These are phyloP conservation scores for Primulina tabacum DNA, from an alignment of 257 asterid genomes.

Conservation along the genomic window DNA sequence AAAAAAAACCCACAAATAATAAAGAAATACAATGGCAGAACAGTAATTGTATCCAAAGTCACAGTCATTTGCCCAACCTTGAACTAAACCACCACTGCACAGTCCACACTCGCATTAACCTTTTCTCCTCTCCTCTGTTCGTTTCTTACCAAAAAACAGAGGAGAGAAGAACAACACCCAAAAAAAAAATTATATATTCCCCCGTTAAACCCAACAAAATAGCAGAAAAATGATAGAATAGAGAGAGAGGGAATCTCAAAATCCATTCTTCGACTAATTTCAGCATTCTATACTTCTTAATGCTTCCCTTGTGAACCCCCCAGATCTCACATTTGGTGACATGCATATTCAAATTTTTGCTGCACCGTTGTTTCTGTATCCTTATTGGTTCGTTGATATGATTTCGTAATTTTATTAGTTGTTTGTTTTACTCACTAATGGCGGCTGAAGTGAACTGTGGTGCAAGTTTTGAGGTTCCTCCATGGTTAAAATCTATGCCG, in stretches of 20 bases:
- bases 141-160: slow-evolving; percentile 41
- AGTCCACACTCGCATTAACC: not conserved
- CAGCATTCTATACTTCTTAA: slow-evolving; percentile 16
- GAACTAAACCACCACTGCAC: slow-evolving; percentile 8
- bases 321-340: slow-evolving; percentile 43
- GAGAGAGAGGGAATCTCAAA: slow-evolving; percentile 36
- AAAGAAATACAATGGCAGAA: slow-evolving; percentile 1
- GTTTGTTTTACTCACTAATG: slow-evolving; percentile 37
- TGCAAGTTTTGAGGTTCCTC: slow-evolving; percentile 64
- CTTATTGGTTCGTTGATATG: slow-evolving; percentile 25
- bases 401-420: slow-evolving; percentile 13
- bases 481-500: slow-evolving; percentile 92
- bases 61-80: slow-evolving; percentile 25
- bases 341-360: slow-evolving; percentile 32
- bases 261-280: slow-evolving; percentile 29
- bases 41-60: slow-evolving; percentile 23
- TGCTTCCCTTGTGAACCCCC: slow-evolving; percentile 41
- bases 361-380: slow-evolving; percentile 13
- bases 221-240: slow-evolving; percentile 24
- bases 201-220: not conserved
- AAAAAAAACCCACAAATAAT: too few species aligned
- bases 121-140: slow-evolving; percentile 38
- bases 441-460: slow-evolving; percentile 57
- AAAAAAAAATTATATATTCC: not conserved
- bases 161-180: slow-evolving; percentile 24